Evolutionary conservation across 345 rosid species (phyloP).

Genomic region (Physaria fendleri): DNA sequence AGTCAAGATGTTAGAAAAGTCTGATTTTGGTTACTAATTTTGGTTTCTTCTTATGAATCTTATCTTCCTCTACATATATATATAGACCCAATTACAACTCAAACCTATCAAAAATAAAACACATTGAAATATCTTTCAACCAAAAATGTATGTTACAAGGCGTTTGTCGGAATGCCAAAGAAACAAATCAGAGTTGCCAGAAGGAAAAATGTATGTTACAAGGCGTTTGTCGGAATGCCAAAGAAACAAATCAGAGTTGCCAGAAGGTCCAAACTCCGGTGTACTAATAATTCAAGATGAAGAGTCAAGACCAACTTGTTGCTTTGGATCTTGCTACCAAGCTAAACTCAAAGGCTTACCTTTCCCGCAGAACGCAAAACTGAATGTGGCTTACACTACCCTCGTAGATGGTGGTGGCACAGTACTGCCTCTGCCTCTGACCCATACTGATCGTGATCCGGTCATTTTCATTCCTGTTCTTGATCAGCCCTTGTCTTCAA

Average conservation of each 20-base stretch:
- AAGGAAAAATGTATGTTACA: too few species aligned
- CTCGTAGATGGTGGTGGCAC: too few species aligned
- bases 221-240: constrained; percentile 38
- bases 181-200: constrained; percentile 30
- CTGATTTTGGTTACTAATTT: background rate
- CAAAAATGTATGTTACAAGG: constrained; percentile 28
- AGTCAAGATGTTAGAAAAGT: constrained; percentile 12
- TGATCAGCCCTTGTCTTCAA: constrained; percentile 38
- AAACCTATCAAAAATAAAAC: background rate
- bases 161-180: constrained; percentile 39
- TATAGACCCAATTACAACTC: background rate
- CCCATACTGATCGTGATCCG: background rate
- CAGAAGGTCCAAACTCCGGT: constrained; percentile 53
- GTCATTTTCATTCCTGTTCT: constrained; percentile 45
- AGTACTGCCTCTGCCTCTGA: too few species aligned
- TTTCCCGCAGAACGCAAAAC: constrained; percentile 15
- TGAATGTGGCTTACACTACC: constrained; percentile 2
- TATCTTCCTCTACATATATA: background rate
- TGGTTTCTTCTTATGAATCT: background rate
- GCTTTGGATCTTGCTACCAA: constrained; percentile 35
- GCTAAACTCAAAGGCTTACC: constrained; percentile 14
- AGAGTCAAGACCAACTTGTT: constrained; percentile 43
- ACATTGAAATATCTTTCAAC: background rate
- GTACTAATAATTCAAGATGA: constrained; percentile 48
- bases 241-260: constrained; percentile 25